Evolutionary conservation across 2,329 filamentous ascomycete species (phyloP).

Genomic region (Ceratocystis alfenasii): DNA sequence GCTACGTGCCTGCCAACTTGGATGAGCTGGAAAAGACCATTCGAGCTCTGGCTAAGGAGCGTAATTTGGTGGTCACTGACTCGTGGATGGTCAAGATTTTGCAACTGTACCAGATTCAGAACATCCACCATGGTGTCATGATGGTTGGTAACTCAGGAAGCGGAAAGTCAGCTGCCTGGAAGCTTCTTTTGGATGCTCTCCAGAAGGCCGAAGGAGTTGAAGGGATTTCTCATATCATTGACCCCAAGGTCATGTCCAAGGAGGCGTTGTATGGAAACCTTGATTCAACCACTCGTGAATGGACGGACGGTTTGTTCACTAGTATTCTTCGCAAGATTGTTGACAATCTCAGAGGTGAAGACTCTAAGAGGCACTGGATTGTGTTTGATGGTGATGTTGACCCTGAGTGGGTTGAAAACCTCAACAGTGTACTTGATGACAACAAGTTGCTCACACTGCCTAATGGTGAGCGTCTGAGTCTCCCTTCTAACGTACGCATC

Average conservation of each 20-base stretch:
- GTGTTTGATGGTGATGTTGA: constrained; percentile 98
- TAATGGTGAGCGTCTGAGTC: constrained; percentile 92
- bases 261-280: constrained; percentile 92
- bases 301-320: constrained; percentile 97
- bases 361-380: constrained; percentile 96
- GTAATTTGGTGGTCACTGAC: constrained; percentile 80
- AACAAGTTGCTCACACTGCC: constrained; percentile 96
- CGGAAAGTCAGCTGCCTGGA: constrained; percentile 94
- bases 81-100: constrained; percentile 96
- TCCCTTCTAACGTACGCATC: constrained; percentile 90
- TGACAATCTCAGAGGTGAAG: constrained; percentile 94
- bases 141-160: constrained; percentile 98
- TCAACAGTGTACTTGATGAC: constrained; percentile 98
- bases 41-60: constrained; percentile 66
- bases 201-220: constrained; percentile 85
- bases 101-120: constrained; percentile 95
- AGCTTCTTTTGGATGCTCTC: constrained; percentile 76
- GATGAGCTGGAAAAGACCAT: constrained; percentile 70
- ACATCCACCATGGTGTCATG: constrained; percentile 98
- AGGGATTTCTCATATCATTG: constrained; percentile 92
- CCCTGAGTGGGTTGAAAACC: constrained; percentile 97
- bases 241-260: constrained; percentile 99
- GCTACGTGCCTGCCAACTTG: constrained; percentile 84
- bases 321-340: constrained; percentile 97
- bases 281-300: constrained; percentile 93